A percentile compares a stretch with the other conserved stretches of the same genome.
Conservation (phyloP, 805 yeast species). For the Starmerella tilneyi region DNA sequence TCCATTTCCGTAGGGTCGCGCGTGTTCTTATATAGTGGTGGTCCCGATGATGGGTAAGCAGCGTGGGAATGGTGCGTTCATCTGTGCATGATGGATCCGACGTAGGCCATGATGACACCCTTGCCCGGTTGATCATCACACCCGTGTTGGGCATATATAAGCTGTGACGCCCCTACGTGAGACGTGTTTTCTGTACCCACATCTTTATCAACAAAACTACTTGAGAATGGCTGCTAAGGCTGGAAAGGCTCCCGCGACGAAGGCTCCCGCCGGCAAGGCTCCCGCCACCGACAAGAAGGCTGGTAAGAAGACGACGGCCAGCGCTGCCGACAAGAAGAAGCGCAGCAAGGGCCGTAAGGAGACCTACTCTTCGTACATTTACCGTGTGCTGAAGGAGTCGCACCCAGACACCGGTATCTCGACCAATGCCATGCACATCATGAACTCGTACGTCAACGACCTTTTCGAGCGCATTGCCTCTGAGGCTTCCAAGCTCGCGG, state of each 20-base stretch:
- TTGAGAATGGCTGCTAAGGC: constrained; percentile 39
- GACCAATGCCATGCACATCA: constrained; percentile 95
- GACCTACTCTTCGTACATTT: constrained; percentile 94
- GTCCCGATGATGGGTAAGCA: constrained; percentile 12
- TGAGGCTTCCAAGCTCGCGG: constrained; percentile 97
- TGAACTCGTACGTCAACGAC: constrained; percentile 97
- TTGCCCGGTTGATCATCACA: constrained; percentile 8
- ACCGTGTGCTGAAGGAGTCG: constrained; percentile 97
- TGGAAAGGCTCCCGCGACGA: constrained; percentile 51
- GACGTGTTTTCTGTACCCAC: not conserved
- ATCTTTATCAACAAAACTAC: not conserved
- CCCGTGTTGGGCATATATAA: constrained; percentile 10
- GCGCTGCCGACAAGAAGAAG: constrained; percentile 73
- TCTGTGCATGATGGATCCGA: constrained; percentile 16
- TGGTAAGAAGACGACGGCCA: constrained; percentile 79
- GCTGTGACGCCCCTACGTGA: constrained; percentile 2
- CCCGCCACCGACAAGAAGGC: constrained; percentile 90
- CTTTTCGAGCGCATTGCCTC: constrained; percentile 96
- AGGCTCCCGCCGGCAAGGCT: constrained; percentile 80
- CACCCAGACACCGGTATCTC: constrained; percentile 99
- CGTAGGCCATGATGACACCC: constrained; percentile 14
- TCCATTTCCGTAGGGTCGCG: not conserved
- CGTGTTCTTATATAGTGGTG: constrained; percentile 17
- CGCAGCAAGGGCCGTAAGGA: constrained; percentile 94
- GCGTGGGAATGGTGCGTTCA: constrained; percentile 18